Evolutionary conservation across 345 rosid genomes (phyloP).

Genomic region (Brassica napus): Da-Ae NC_063447.1:9624501-9625000

Average conservation of each 20-base stretch:
- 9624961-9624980: slow-evolving; percentile 50
- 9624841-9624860: no score
- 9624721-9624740: not conserved
- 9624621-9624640: not conserved
- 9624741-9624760: not conserved
- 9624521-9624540: not conserved
- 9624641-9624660: no score
- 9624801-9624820: not conserved
- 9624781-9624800: not conserved
- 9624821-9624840: not conserved
- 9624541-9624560: slow-evolving; percentile 7
- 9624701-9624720: not conserved
- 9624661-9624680: not conserved
- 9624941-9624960: slow-evolving; percentile 29
- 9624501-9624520: slow-evolving; percentile 3
- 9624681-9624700: not conserved
- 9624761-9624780: not conserved
- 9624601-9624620: not conserved
- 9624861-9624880: not conserved
- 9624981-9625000: not conserved
- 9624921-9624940: not conserved
- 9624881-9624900: not conserved
- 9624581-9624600: not conserved
- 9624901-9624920: not conserved
- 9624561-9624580: not conserved